Percentiles rank a stretch among this genome's conserved stretches.
These are phyloP conservation scores for Mikania micrantha DNA, from an alignment of 129 eudicot species.

Conservation along the genomic window DNA sequence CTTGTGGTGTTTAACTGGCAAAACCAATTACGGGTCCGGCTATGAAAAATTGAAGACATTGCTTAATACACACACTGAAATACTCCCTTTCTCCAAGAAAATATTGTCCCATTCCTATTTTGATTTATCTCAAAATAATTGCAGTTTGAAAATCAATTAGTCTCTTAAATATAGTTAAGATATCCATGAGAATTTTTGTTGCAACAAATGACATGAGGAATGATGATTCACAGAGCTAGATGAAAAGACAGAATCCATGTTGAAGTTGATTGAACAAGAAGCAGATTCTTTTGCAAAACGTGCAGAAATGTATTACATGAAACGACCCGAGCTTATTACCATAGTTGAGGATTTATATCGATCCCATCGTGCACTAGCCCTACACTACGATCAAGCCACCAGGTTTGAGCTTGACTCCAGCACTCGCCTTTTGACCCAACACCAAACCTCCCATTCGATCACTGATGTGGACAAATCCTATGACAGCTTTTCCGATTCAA, in stretches of 20 bases:
- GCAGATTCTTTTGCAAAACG: constrained; percentile 91
- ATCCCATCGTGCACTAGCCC: constrained; percentile 73
- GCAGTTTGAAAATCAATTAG: neutral
- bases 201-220: neutral
- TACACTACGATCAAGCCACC: constrained; percentile 55
- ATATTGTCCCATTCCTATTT: too few species aligned
- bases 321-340: constrained; percentile 68
- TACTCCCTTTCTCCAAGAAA: too few species aligned
- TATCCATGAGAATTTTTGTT: neutral
- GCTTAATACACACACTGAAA: too few species aligned
- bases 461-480: constrained; percentile 38
- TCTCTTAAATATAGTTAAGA: neutral
- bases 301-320: constrained; percentile 94
- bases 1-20: too few species aligned
- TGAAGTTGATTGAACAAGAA: constrained; percentile 67
- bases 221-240: constrained; percentile 47
- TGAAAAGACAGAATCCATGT: constrained; percentile 65
- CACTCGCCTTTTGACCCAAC: constrained; percentile 36
- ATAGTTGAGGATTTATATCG: constrained; percentile 74
- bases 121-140: too few species aligned
- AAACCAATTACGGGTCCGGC: too few species aligned
- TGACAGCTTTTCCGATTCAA: constrained; percentile 58
- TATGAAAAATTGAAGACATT: too few species aligned
- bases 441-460: constrained; percentile 20
- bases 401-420: constrained; percentile 46